phyloP scores from a whole-genome alignment of 352 stramenopile species.

The Peronospora belbahrii region DNA sequence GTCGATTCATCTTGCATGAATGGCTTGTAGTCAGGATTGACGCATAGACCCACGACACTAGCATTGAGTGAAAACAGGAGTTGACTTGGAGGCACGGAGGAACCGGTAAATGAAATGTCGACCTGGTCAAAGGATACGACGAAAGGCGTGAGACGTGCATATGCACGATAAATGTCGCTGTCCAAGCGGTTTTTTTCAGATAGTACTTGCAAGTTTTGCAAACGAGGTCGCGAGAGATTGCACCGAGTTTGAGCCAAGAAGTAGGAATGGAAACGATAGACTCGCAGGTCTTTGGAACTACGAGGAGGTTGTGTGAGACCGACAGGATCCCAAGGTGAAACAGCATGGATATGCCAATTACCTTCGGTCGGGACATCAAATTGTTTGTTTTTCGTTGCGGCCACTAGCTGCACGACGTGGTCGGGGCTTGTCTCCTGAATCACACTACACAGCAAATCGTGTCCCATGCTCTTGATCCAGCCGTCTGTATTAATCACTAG shows the following conservation, averaged over 20 bases:
- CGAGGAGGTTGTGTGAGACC: slow-evolving; percentile 51
- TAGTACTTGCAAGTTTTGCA: slow-evolving; percentile 66
- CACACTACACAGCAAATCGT: slow-evolving; percentile 89
- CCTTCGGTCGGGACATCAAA: slow-evolving; percentile 59
- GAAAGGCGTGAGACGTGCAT: slow-evolving; percentile 37
- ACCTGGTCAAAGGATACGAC: slow-evolving; percentile 50
- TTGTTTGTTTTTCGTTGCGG: slow-evolving; percentile 82
- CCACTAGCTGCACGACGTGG: slow-evolving; percentile 92
- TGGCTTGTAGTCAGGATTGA: slow-evolving; percentile 39
- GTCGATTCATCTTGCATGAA: slow-evolving; percentile 8
- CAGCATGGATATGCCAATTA: slow-evolving; percentile 46
- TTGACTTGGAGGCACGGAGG: slow-evolving; percentile 63
- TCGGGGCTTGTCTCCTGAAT: slow-evolving; percentile 77
- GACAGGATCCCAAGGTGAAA: slow-evolving; percentile 62
- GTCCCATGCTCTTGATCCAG: slow-evolving; percentile 96
- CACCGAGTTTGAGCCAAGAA: slow-evolving; percentile 44
- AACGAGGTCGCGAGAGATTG: slow-evolving; percentile 25
- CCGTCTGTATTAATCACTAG: slow-evolving; percentile 96
- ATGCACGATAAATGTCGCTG: slow-evolving; percentile 43
- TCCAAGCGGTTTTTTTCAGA: slow-evolving; percentile 63
- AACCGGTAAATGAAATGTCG: slow-evolving; percentile 49
- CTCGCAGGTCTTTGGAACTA: slow-evolving; percentile 76
- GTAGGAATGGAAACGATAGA: slow-evolving; percentile 77
- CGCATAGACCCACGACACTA: slow-evolving; percentile 64
- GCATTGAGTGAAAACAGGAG: slow-evolving; percentile 67